These are phyloP conservation scores for Chytridiales sp. DNA, from an alignment of 371 early-diverging fungal species.

Conservation along the genomic window DNA sequence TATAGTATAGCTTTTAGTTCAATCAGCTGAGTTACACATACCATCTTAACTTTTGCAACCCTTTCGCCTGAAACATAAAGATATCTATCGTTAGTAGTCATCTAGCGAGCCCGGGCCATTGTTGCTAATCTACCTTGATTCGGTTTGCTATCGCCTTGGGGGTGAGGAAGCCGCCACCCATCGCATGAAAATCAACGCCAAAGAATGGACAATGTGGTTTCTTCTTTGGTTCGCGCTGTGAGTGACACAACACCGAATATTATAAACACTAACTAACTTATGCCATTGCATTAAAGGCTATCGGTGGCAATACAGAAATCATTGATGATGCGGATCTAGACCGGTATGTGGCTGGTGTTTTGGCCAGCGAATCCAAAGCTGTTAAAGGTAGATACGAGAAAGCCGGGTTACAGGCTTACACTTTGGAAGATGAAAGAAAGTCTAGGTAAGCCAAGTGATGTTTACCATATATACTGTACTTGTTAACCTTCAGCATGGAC, in stretches of 20 bases:
- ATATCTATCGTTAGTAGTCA: constrained; percentile 6
- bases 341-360: constrained; percentile 67
- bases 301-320: constrained; percentile 51
- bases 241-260: neutral
- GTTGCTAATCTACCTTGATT: constrained; percentile 35
- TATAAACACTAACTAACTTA: neutral
- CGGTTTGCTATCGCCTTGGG: constrained; percentile 49
- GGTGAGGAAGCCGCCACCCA: constrained; percentile 30
- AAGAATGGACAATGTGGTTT: constrained; percentile 6
- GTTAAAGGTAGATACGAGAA: constrained; percentile 33
- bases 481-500: constrained; percentile 5
- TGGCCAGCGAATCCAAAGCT: constrained; percentile 62
- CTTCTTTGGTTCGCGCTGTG: constrained; percentile 13
- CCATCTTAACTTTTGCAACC: constrained; percentile 89
- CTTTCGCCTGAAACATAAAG: no score
- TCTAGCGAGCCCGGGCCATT: neutral
- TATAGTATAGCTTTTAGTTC: neutral
- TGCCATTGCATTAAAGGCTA: constrained; percentile 36
- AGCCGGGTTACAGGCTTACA: constrained; percentile 56
- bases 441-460: constrained; percentile 5
- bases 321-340: constrained; percentile 66
- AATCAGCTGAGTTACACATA: constrained; percentile 37
- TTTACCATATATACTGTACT: neutral
- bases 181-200: constrained; percentile 11
- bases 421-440: constrained; percentile 21